A percentile compares a stretch with the other conserved stretches of the same genome.
These are phyloP conservation scores for Daedaleopsis sinensis DNA, from an alignment of 768 basidiomycete genomes.

Conservation along the genomic window DNA sequence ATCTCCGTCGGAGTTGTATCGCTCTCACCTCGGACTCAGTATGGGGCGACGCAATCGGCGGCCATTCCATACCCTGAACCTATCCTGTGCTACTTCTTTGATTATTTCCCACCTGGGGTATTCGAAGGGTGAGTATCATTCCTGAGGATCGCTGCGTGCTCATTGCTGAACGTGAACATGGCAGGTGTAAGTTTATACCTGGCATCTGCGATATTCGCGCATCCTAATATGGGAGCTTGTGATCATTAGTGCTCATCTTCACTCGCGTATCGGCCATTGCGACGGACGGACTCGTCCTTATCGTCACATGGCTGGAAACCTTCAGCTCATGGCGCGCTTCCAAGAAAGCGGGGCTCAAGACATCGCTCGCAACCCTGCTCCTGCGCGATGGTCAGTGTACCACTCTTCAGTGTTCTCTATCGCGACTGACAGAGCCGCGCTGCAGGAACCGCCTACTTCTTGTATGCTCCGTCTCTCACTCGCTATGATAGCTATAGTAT, in stretches of 20 bases:
- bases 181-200: not conserved
- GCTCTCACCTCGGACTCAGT: not conserved
- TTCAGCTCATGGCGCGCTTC: not conserved
- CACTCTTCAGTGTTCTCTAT: too few species aligned
- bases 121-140: too few species aligned
- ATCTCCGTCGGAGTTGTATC: not conserved
- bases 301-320: conserved; percentile 2
- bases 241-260: not conserved
- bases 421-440: not conserved
- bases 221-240: too few species aligned
- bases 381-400: not conserved
- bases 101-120: too few species aligned
- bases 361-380: not conserved
- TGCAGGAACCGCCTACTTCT: conserved; percentile 7
- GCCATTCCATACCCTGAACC: too few species aligned
- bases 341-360: not conserved
- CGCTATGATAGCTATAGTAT: too few species aligned
- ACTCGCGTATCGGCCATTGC: not conserved
- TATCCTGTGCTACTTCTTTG: too few species aligned
- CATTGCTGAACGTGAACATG: not conserved
- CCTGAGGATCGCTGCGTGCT: not conserved
- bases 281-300: conserved; percentile 1
- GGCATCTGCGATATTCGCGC: too few species aligned
- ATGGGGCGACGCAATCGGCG: not conserved
- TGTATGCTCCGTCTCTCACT: not conserved